Evolutionary conservation across 345 rosid species (phyloP), one percentile per base, ranked within the genome.

Genomic region (Rhizophora mangle): DNA sequence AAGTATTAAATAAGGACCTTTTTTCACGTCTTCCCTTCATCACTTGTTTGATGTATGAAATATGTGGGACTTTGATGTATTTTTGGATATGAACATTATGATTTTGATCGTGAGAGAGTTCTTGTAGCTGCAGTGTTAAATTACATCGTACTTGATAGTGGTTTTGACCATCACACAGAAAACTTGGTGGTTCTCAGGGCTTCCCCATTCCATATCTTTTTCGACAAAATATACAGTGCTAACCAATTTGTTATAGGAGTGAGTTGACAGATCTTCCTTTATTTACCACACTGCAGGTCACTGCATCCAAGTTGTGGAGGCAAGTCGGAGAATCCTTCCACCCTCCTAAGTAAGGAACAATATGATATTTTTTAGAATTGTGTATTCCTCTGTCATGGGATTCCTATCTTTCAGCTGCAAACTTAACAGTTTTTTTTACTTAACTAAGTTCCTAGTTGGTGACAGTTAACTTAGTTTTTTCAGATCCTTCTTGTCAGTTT

Each of bases 321-420:
- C 91, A 87, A 80, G 89, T 92, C 39, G 98, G 98, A 76, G 96
- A 92, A 79, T 86, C 96, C 62, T 92, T 92, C 81, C 80, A 89
- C 68, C 97, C 97, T 51, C 97, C 96, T 24, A 92, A 92, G 98
- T 92, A 86, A 79, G 90, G 74, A 60, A 57, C 34, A 51, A 52
- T 11, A 47, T 27, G 36, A 57, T 20, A 37, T 67, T 47, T 49
- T 62, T 60, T 46, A 43, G 54, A 57, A 55, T 53, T 36, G 54
- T 26, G 59, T 55, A 37, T 31, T 29, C 15, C 16, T 29, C 34
- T 56, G 26, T 19, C 32, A 20, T 43, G 53, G 46, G 26, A 56
- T 54, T 46, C 3, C 51, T 36, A 6, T 34, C 8, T 51, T 15
- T 55, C 34, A 53, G 6, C 43, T 30, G 21, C 18, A 43, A 43